Percentiles rank a stretch among this genome's conserved stretches.
Conservation (phyloP, 2,329 filamentous ascomycete genomes). For the Pseudogymnoascus sp. region DNA sequence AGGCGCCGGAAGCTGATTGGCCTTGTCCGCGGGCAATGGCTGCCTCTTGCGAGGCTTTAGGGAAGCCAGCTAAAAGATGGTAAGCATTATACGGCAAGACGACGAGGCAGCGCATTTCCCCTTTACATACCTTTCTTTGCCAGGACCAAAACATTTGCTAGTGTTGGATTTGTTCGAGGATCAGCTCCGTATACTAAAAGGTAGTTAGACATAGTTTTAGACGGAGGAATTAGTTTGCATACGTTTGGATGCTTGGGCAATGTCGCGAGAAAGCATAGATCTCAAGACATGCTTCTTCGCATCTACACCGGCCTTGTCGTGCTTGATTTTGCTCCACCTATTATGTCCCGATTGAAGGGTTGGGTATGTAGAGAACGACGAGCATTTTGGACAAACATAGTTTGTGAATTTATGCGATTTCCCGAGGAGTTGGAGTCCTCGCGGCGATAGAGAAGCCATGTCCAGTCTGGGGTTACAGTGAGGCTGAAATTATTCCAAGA, state of each 20-base stretch:
- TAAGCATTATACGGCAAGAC: constrained; percentile 17
- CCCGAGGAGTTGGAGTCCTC: background rate
- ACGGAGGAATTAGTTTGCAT: constrained; percentile 23
- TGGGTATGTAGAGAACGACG: constrained; percentile 36
- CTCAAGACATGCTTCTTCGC: constrained; percentile 67
- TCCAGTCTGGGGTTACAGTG: background rate
- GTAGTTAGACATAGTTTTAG: constrained; percentile 13
- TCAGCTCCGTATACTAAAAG: constrained; percentile 64
- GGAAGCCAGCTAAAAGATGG: constrained; percentile 54
- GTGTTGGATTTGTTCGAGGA: constrained; percentile 62
- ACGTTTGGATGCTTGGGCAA: constrained; percentile 70
- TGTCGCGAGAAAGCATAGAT: constrained; percentile 58
- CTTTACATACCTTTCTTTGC: constrained; percentile 63
- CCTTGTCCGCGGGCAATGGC: constrained; percentile 87
- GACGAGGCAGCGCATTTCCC: constrained; percentile 20
- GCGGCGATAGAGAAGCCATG: constrained; percentile 7
- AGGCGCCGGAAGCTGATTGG: constrained; percentile 61
- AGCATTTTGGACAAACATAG: constrained; percentile 21
- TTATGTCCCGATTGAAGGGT: constrained; percentile 62
- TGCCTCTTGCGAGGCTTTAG: constrained; percentile 74
- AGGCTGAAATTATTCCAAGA: constrained; percentile 8
- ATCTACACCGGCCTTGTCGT: constrained; percentile 86
- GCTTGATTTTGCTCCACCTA: constrained; percentile 93
- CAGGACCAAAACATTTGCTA: constrained; percentile 61
- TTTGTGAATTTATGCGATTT: constrained; percentile 8